Conservation (phyloP, 176 grass and related monocot species). For the Aegilops umbellulata region DNA sequence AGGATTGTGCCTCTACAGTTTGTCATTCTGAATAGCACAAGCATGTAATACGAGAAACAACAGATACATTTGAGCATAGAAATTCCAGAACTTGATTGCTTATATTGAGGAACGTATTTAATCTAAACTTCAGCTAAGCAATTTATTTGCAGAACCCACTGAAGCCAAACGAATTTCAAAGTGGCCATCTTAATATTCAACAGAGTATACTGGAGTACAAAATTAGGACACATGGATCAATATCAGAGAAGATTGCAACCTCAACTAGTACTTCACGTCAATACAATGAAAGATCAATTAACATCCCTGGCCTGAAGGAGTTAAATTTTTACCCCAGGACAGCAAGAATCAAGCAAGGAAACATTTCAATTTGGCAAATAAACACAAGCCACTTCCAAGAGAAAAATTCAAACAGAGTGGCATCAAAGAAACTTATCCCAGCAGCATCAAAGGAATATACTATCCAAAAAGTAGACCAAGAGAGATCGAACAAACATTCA, state of each 20-base stretch:
- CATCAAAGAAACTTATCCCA: background rate
- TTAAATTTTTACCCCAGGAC: background rate
- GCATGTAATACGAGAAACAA: too few species aligned
- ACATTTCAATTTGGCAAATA: background rate
- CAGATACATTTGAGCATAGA: too few species aligned
- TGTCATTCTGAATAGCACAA: too few species aligned
- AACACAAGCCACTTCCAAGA: background rate
- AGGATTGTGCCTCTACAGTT: too few species aligned
- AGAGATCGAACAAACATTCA: background rate
- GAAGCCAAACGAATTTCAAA: background rate
- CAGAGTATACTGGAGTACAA: too few species aligned
- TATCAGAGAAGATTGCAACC: background rate
- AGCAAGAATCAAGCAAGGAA: background rate
- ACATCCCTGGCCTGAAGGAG: background rate
- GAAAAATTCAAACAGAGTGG: background rate
- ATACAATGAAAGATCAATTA: background rate
- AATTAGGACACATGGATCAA: too few species aligned
- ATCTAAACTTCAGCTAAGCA: background rate
- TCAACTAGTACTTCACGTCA: background rate
- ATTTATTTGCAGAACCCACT: background rate
- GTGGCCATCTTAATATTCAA: background rate
- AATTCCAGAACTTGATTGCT: too few species aligned
- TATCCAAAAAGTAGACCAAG: background rate
- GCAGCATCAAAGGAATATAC: background rate
- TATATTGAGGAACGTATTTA: background rate